Conservation (phyloP, 2,329 filamentous ascomycete species). For the Aspergillus amoenus region DNA sequence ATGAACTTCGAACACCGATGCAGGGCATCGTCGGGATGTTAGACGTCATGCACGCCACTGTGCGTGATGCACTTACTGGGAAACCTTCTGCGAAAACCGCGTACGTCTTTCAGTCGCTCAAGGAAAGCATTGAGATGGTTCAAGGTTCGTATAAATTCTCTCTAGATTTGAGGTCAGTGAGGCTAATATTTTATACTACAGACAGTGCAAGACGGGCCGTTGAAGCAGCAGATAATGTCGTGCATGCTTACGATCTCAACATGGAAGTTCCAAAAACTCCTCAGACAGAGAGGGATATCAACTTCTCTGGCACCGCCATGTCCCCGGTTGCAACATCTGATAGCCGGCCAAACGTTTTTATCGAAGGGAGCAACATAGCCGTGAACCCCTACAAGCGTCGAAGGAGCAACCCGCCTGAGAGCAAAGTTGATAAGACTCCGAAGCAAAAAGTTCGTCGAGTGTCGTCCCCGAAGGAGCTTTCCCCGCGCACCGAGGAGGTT, state of each 20-base stretch:
- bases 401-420: slow-evolving; percentile 41
- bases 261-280: slow-evolving; percentile 71
- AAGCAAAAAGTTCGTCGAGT: slow-evolving; percentile 37
- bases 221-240: slow-evolving; percentile 72
- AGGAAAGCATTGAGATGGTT: slow-evolving; percentile 68
- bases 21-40: slow-evolving; percentile 75
- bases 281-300: slow-evolving; percentile 41
- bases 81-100: slow-evolving; percentile 52
- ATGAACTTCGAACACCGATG: slow-evolving; percentile 72
- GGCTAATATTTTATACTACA: slow-evolving; percentile 27
- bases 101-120: slow-evolving; percentile 61
- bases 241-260: slow-evolving; percentile 73
- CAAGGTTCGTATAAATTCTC: slow-evolving; percentile 52
- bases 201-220: slow-evolving; percentile 71
- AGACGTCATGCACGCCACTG: slow-evolving; percentile 72
- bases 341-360: slow-evolving; percentile 40
- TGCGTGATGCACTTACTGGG: slow-evolving; percentile 63
- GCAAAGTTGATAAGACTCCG: slow-evolving; percentile 31
- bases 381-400: slow-evolving; percentile 48
- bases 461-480: slow-evolving; percentile 34
- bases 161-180: neutral
- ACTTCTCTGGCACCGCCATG: slow-evolving; percentile 29
- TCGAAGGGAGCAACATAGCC: slow-evolving; percentile 44
- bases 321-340: slow-evolving; percentile 28
- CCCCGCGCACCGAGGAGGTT: slow-evolving; percentile 41